A percentile compares a stretch with the other conserved stretches of the same genome.
Evolutionary conservation across 163 green algal genomes (phyloP).

Genomic region (Chlorella variabilis): DNA sequence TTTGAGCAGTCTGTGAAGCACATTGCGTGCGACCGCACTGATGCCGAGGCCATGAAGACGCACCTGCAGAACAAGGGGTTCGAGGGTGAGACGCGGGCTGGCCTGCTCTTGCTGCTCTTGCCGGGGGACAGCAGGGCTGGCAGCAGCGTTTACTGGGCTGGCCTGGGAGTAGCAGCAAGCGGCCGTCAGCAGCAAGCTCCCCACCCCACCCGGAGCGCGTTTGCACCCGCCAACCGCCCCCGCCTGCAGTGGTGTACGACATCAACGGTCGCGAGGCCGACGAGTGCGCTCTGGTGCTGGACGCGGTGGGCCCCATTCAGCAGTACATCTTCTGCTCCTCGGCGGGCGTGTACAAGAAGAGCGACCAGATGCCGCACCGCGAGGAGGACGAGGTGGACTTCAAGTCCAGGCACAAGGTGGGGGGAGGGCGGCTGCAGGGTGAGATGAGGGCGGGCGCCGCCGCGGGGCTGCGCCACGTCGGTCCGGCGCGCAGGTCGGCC

Average conservation of each 20-base stretch:
- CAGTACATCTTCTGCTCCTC: constrained; percentile 98
- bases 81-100: constrained; percentile 60
- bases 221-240: neutral
- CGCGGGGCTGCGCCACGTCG: no score
- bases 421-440: neutral
- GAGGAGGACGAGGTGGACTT: constrained; percentile 91
- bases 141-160: no score
- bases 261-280: constrained; percentile 94
- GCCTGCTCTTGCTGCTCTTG: no score
- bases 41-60: constrained; percentile 65
- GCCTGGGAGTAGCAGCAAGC: no score
- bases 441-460: neutral
- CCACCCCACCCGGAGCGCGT: no score
- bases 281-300: constrained; percentile 83
- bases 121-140: no score
- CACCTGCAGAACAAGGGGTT: constrained; percentile 80
- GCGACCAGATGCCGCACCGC: constrained; percentile 87
- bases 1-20: constrained; percentile 86
- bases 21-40: constrained; percentile 90
- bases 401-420: constrained; percentile 93
- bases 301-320: constrained; percentile 75
- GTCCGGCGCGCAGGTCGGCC: no score
- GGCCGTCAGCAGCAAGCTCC: no score
- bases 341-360: constrained; percentile 97
- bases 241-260: constrained; percentile 91